Conservation (phyloP, 371 early-diverging fungal species). For the Haplosporangium sp. region DNA sequence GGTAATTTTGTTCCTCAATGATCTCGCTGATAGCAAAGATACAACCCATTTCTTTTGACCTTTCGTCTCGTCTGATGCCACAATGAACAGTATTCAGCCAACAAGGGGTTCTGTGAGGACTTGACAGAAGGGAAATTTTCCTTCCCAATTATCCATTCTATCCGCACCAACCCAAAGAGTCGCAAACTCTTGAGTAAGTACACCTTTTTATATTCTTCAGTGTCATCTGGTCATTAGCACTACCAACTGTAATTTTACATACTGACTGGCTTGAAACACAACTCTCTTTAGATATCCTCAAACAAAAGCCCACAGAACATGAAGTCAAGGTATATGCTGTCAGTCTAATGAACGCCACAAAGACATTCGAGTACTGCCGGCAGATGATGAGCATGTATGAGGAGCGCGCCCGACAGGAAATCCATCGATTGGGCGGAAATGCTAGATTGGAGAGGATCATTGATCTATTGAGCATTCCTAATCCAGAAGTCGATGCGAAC, state of each 20-base stretch:
- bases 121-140: conserved; percentile 98
- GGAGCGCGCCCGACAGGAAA: conserved; percentile 65
- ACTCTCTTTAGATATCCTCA: conserved; percentile 75
- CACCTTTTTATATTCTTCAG: not conserved
- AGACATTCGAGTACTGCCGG: conserved; percentile 84
- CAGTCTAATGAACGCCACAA: conserved; percentile 77
- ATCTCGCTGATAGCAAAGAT: not conserved
- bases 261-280: not conserved
- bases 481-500: conserved; percentile 6
- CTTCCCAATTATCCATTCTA: conserved; percentile 92
- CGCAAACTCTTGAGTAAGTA: conserved; percentile 73
- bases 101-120: conserved; percentile 98
- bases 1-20: too few species aligned
- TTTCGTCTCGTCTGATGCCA: not conserved
- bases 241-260: not conserved
- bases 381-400: conserved; percentile 71
- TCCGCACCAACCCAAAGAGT: conserved; percentile 70
- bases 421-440: conserved; percentile 83
- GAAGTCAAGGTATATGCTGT: conserved; percentile 92
- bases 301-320: conserved; percentile 82
- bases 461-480: conserved; percentile 55
- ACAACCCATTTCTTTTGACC: not conserved
- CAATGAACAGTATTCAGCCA: conserved; percentile 76
- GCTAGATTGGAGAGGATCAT: conserved; percentile 68
- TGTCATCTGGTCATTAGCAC: too few species aligned